Evolutionary conservation across 2,329 filamentous ascomycete genomes (phyloP), one percentile per base, ranked within the genome.

Genomic region (Colletotrichum salicis): DNA sequence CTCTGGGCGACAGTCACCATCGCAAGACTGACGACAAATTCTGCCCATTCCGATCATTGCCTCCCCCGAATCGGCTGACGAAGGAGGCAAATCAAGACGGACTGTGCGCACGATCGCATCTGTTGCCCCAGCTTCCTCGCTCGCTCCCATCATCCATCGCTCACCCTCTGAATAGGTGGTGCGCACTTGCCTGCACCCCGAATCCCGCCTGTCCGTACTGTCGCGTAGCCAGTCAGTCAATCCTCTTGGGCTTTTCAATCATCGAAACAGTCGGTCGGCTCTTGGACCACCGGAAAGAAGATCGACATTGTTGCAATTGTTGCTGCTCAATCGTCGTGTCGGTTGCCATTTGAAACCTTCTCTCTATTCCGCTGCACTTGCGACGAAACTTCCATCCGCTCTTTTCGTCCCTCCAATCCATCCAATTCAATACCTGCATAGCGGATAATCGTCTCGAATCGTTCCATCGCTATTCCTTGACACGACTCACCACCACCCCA

Each of bases 231-330:
- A 54, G 48, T 41, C 13, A 15, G 37, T 41, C 41, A 48, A 22
- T 11, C 41, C 3, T 22, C 24, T 15, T 24, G 35, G 54, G 54
- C 52, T 33, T 54, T 24, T 55, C 69, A 24, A 69, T 27, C 55
- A 71, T 64, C 59, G 54, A 71, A 69, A 60, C 59, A 69, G 29
- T 67, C 65, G 65, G 55, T 59, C 65, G 59, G 8, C 54, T 69
- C 33, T 41, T 24, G 29, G 52, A 37, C 65, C 45, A 60, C 55
- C 19, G 24, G 41, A 48, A 48, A 22, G 7, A 22, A 48, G 41
- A 48, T 48, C 41, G 41, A 48, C 41, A 8, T 22, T 22, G 41
- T 48, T 48, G 41, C 41, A 48, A 11, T 41, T 24, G 56, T 29
- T 24, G 57, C 57, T 57, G 15, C 33, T 41, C 35, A 51, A 35